phyloP scores from a whole-genome alignment of 495 filamentous ascomycete species.

The Penicillium cinerascens region DNA sequence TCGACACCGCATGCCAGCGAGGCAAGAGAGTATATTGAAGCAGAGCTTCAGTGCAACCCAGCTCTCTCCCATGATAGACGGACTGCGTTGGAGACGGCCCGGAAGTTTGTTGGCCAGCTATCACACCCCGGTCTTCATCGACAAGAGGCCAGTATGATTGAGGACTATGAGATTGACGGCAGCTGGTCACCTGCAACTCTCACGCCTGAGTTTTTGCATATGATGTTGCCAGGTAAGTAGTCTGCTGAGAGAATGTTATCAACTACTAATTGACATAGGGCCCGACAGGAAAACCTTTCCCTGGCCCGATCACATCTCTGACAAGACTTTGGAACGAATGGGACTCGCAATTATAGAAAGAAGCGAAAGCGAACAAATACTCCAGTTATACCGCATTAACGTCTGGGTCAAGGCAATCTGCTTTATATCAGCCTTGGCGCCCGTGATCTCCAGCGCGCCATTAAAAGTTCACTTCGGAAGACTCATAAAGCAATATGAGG shows the following conservation, averaged over 20 bases:
- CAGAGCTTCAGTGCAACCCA: slow-evolving; percentile 28
- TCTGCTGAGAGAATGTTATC: too few relatives aligned
- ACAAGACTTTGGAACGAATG: slow-evolving; percentile 25
- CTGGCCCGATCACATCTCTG: slow-evolving; percentile 33
- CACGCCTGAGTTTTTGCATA: slow-evolving; percentile 27
- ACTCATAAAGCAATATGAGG: slow-evolving; percentile 24
- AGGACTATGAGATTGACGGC: slow-evolving; percentile 14
- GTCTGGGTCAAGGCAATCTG: slow-evolving; percentile 26
- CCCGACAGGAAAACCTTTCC: slow-evolving; percentile 17
- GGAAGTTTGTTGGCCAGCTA: slow-evolving; percentile 23
- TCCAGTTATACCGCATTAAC: slow-evolving; percentile 20
- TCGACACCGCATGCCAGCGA: slow-evolving; percentile 24
- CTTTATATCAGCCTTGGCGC: slow-evolving; percentile 22
- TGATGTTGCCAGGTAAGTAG: slow-evolving; percentile 33
- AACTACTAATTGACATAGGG: too few relatives aligned
- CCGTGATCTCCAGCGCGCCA: slow-evolving; percentile 16
- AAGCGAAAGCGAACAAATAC: slow-evolving; percentile 21
- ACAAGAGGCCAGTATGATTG: slow-evolving; percentile 7
- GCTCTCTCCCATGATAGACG: slow-evolving; percentile 27
- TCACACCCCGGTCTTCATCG: slow-evolving; percentile 18
- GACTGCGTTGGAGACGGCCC: slow-evolving; percentile 21
- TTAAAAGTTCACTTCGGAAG: slow-evolving; percentile 19
- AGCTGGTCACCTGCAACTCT: slow-evolving; percentile 14
- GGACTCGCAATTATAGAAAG: slow-evolving; percentile 24
- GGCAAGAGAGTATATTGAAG: slow-evolving; percentile 26